Conservation (phyloP, 139 green algal species). For the Chlamydomonas incerta region DNA sequence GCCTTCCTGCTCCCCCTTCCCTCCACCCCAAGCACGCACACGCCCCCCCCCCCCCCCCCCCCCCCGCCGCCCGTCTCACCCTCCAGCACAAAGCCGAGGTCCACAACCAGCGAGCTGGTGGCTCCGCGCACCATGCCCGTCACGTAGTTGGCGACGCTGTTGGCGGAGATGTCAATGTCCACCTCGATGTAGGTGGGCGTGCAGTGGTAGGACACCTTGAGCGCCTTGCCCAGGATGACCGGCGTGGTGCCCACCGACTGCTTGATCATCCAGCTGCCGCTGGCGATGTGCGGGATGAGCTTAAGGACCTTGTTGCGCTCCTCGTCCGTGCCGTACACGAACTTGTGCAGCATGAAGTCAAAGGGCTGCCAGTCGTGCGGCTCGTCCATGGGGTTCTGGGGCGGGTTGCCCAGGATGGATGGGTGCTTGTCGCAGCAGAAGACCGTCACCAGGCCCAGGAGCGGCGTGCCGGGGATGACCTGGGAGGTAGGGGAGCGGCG, state of each 20-base stretch:
- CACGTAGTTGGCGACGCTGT: conserved; percentile 56
- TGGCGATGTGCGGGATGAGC: conserved; percentile 58
- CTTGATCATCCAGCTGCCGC: conserved; percentile 59
- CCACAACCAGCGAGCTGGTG: conserved; percentile 47
- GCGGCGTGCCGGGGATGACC: conserved; percentile 39
- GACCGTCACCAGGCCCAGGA: conserved; percentile 24
- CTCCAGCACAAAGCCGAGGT: conserved; percentile 60
- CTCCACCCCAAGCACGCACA: neutral
- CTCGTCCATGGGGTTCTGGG: conserved; percentile 44
- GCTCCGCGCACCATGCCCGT: conserved; percentile 58
- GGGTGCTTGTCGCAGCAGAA: conserved; percentile 45
- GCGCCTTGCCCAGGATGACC: conserved; percentile 56
- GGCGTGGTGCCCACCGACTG: conserved; percentile 64
- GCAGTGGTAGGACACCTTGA: conserved; percentile 53
- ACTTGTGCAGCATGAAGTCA: conserved; percentile 60
- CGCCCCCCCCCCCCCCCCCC: neutral
- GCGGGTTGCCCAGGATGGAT: conserved; percentile 24
- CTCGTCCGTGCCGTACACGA: conserved; percentile 53
- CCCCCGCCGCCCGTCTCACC: conserved; percentile 23
- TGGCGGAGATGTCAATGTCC: conserved; percentile 59
- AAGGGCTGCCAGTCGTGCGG: conserved; percentile 54
- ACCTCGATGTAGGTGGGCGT: conserved; percentile 32
- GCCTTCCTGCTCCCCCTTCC: neutral
- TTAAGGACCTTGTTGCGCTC: conserved; percentile 60
- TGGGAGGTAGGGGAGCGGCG: neutral